Base-by-base conservation (phyloP, 2,329 filamentous ascomycete species). In the Trichoderma sp. region DNA sequence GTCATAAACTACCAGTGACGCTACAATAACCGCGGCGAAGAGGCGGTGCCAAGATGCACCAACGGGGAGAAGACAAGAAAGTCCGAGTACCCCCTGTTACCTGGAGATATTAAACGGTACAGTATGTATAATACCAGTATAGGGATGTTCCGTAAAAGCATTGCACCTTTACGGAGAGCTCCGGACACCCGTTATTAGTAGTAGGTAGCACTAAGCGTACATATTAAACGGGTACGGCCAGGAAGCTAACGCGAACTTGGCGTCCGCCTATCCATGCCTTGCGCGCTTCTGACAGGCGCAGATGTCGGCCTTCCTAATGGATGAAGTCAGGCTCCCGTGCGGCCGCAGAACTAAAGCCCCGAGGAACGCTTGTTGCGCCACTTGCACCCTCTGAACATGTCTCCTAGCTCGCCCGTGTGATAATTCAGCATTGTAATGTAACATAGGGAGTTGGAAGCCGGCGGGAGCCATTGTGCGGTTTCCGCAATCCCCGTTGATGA, bases 321-420 rank as follows among this genome's bases (percentile, higher is more conserved):
- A 27, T 27, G 29, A 43, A n/a, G 40, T 8, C 40, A 58, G 55
- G 40, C 37, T 19, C 35, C 19, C 13, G 52, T 67, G 63, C 63
- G 63, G 63, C 63, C 63, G 55, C 63, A 58, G 40, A 43, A 31
- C 7, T 24, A 29, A 21, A 31, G 33, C 31, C 40, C 40, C 47
- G 35, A 59, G 6, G 19, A 56, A 55, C 49, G 53, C 4, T 43
- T 52, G 35, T 56, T 21, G 43, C 19, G 31, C 49, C 21, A 35
- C 63, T 57, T 47, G 52, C 40, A 43, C 55, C 16, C 37, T 21
- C 31, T 16, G 21, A 40, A 31, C 14, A 37, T 52, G 24, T 21
- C 33, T 40, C 49, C 29, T 55, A 55, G 43, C 7, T 47, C 37
- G 37, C 21, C 29, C 21, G 24, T 24, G 47, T 52, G 62, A 58